Percentiles rank a stretch among this genome's conserved stretches.
Evolutionary conservation across 257 asterid genomes (phyloP).

Genomic region (Anisodus tanguticus): DNA sequence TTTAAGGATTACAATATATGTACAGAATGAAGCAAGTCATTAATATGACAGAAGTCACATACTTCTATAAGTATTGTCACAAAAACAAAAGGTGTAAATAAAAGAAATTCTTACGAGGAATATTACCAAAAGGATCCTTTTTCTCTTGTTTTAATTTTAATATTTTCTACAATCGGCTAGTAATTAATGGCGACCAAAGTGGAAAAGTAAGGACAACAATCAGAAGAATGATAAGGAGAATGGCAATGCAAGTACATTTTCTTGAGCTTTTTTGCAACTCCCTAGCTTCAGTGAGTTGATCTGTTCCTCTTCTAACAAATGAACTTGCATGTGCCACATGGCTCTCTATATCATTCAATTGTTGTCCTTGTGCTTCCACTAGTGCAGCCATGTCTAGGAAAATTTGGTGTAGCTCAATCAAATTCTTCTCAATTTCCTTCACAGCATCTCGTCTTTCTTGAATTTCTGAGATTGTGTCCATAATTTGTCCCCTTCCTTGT

Average conservation of each 20-base stretch:
- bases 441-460: slow-evolving; percentile 55
- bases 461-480: slow-evolving; percentile 50
- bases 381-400: slow-evolving; percentile 53
- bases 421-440: background rate
- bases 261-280: slow-evolving; percentile 44
- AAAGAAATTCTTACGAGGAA: background rate
- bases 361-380: slow-evolving; percentile 53
- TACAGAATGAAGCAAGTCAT: background rate
- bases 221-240: slow-evolving; percentile 36
- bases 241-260: slow-evolving; percentile 46
- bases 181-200: slow-evolving; percentile 40
- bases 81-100: background rate
- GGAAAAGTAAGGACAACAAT: slow-evolving; percentile 41
- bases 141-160: background rate
- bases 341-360: slow-evolving; percentile 47
- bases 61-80: slow-evolving; percentile 14
- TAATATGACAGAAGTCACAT: background rate
- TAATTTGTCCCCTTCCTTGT: slow-evolving; percentile 53
- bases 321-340: slow-evolving; percentile 54
- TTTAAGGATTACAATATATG: background rate
- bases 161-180: slow-evolving; percentile 10
- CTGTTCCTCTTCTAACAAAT: slow-evolving; percentile 48
- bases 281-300: slow-evolving; percentile 43
- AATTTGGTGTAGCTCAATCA: slow-evolving; percentile 48
- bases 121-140: background rate